Base-by-base conservation (phyloP, 345 rosid species). In the Moricandia moricandioides region DNA sequence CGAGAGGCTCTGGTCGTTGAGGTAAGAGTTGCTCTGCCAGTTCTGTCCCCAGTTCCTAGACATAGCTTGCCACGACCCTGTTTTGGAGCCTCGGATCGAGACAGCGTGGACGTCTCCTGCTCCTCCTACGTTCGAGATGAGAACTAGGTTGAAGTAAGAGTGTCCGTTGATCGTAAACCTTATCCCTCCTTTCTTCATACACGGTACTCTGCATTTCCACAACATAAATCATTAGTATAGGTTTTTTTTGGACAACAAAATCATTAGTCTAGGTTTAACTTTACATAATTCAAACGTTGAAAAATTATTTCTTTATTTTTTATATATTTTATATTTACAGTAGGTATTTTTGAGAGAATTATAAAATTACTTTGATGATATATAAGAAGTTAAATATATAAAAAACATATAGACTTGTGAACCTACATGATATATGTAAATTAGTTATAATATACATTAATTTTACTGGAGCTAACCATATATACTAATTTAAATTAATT, bases 21-120 rank as follows among this genome's bases (percentile, higher is more conserved):
- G 79, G 77, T 86, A 84, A 11, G 91, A 82, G 55, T 94, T 94
- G 85, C 98, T 94, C 73, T 94, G 98, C 98, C 98, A 94, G 78
- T 94, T 94, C 74, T 94, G 98, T n/a, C 98, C 98, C 98, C 98
- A 94, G 49, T 94, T 94, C 70, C 98, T 84, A 8, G 98, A 94
- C 98, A 94, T 84, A 3, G 91, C 12, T 76, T 90, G 97, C 98
- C 98, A 94, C 4, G 80, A 64, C 62, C 89, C 89, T 4, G 97
- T 78, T 5, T 86, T 88, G 0, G 96, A 86, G n/a, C 98, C 98
- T 79, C 89, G 91, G 83, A 94, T 88, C 13, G 98, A 91, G 3
- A 86, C 98, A 0, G 95, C 29, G 10, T 85, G 87, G 0, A 90
- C 84, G 54, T 94, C 98, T 57, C 98, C 98, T 0, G 98, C 92